Percentiles rank a stretch among this genome's conserved stretches.
phyloP scores from a whole-genome alignment of 192 early-diverging fungal genomes.

The Entophlyctis luteolus region DNA sequence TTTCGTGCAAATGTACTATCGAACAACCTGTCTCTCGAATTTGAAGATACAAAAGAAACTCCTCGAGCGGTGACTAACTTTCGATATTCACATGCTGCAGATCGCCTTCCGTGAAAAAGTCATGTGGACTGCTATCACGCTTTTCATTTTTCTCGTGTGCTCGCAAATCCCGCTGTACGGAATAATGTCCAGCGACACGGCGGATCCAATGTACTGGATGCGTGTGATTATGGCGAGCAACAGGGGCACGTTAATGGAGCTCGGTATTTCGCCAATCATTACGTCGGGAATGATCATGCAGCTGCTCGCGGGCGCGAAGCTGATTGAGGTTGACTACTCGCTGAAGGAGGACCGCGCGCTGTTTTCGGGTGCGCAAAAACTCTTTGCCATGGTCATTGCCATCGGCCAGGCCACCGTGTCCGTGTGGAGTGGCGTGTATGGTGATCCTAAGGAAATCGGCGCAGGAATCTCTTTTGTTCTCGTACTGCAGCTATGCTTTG shows the following conservation, averaged over 20 bases:
- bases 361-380: slow-evolving; percentile 98
- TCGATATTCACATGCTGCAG: slow-evolving; percentile 32
- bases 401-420: slow-evolving; percentile 98
- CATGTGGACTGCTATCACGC: slow-evolving; percentile 98
- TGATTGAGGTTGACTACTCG: slow-evolving; percentile 98
- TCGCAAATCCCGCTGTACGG: slow-evolving; percentile 99
- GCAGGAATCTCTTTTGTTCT: slow-evolving; percentile 94
- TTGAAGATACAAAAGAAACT: no score
- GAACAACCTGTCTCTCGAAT: no score
- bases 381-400: slow-evolving; percentile 98
- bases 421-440: slow-evolving; percentile 97
- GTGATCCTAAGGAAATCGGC: slow-evolving; percentile 91
- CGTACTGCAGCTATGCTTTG: slow-evolving; percentile 95
- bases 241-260: slow-evolving; percentile 99
- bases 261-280: slow-evolving; percentile 99
- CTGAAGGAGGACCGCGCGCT: slow-evolving; percentile 97
- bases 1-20: not conserved
- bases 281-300: slow-evolving; percentile 99
- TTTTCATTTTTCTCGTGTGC: slow-evolving; percentile 99
- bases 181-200: slow-evolving; percentile 99
- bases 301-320: slow-evolving; percentile 93
- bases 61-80: no score
- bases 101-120: slow-evolving; percentile 97
- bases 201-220: slow-evolving; percentile 99
- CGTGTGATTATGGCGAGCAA: slow-evolving; percentile 99